Evolutionary conservation across 805 yeast genomes (phyloP), one percentile per base, ranked within the genome.

Genomic region (Saturnispora gosingensis): DNA sequence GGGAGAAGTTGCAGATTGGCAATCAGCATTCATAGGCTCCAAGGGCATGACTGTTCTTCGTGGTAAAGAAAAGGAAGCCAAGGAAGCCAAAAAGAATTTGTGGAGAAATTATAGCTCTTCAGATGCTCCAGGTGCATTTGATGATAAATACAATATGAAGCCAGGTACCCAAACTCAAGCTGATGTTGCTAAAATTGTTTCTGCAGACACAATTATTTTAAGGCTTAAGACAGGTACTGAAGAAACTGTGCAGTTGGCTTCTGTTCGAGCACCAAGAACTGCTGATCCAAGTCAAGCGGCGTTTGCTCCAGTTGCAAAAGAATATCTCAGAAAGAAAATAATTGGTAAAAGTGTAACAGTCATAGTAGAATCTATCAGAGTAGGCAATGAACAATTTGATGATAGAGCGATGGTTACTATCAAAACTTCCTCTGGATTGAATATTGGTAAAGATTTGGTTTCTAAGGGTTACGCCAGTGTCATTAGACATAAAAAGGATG

Each of bases 1-100:
- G 30, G 95, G 84, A 11, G 82, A 80, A 57, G 80, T 87, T 46
- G 77, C 81, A 25, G 95, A 88, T 64, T 83, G 91, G 88, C 96
- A 88, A 63, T 78, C 88, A 1, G 62, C 76, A 13, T 59, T 80
- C 42, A 70, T 88, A 52, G 96, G 96, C 5, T 69, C 88, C 10
- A 67, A 73, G 43, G 70, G 72, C 24, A 85, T 88, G 89, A 58
- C 75, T 2, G 62, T 64, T 35, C 73, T 85, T 50, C 77, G 95
- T 61, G 75, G 72, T 53, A 79, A 82, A 27, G 95, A 86, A 64
- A 77, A 73, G 54, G 62, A 72, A 1, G 93, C 91, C 15, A 81
- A 75, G 59, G 56, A 58, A 22, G 67, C 72, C 25, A 83, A 79
- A 18, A 73, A 74, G 55, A 83, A 83, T 15, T 57, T 82, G 28